Base-by-base conservation (phyloP, 2,329 filamentous ascomycete genomes). In the Clarireedia sp. region DNA sequence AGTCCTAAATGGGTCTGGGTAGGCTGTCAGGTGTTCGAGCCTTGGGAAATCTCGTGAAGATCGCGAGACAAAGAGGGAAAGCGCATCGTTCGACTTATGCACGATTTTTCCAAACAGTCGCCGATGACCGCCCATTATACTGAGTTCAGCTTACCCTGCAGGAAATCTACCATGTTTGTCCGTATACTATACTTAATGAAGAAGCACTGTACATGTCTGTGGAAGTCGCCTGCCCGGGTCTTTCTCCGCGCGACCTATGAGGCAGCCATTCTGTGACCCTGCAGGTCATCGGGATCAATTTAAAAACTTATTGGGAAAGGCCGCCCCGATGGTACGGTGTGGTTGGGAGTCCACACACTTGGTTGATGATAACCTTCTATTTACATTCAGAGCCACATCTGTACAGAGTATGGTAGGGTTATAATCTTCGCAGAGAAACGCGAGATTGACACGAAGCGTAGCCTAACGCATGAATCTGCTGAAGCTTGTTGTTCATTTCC, bases 111-210 rank as follows among this genome's bases (percentile, higher is more conserved):
- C 23, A 16, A 33, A 40, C 48, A 36, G 44, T 54, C 44, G 52
- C 45, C 52, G 45, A 54, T 36, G 23, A 54, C 44, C 29, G 44
- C 17, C 21, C n/a, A 21, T 24, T 54, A 54, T 10, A 33, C 51
- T 45, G 8, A 40, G 26, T 45, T 23, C 17, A 48, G 44, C 16
- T 46, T 14, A 19, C 10, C 19, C 10, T 52, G 41, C 44, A 54
- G 51, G 33, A 23, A 17, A 37, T 24, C 26, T 26, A n/a, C 26
- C 50, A 33, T 47, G 38, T 24, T 29, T 33, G 37, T 41, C 33
- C 37, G 19, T 48, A 26, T 16, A 37, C 38, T 17, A 8, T 19
- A 17, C n/a, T 41, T 8, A 19, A 19, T n/a, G 16, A 41, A 41
- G 38, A 41, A 8, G 19, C 24, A 7, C 24, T 26, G 24, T 26